phyloP scores from a whole-genome alignment of 768 basidiomycete species.

The Rhodosporidiobolus odoratus region DNA sequence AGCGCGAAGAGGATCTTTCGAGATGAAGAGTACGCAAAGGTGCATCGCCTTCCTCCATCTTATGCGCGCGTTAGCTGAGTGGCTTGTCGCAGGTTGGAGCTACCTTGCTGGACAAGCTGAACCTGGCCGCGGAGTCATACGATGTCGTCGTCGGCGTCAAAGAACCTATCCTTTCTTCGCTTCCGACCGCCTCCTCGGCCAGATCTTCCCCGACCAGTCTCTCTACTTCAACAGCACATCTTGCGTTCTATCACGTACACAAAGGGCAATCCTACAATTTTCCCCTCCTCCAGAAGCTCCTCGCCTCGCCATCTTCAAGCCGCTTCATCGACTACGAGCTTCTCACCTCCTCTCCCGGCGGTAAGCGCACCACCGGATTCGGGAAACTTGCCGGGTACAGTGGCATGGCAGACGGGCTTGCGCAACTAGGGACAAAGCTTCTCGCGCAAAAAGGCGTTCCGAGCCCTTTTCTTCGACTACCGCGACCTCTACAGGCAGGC shows the following conservation, averaged over 20 bases:
- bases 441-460: conserved; percentile 66
- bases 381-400: conserved; percentile 82
- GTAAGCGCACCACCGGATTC: conserved; percentile 78
- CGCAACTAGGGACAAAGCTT: conserved; percentile 69
- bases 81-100: conserved; percentile 65
- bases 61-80: not conserved
- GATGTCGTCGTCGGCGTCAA: conserved; percentile 84
- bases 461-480: conserved; percentile 74
- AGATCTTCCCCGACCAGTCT: not conserved
- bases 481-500: conserved; percentile 69
- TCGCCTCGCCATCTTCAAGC: conserved; percentile 30
- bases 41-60: conserved; percentile 45
- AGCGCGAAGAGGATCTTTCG: conserved; percentile 71
- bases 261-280: conserved; percentile 76
- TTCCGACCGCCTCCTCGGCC: not conserved
- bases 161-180: conserved; percentile 60
- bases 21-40: conserved; percentile 61
- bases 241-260: conserved; percentile 67
- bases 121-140: conserved; percentile 51
- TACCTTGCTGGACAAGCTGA: conserved; percentile 55
- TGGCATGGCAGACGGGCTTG: conserved; percentile 75
- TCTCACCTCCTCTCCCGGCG: conserved; percentile 55
- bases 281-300: conserved; percentile 57
- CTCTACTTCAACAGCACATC: conserved; percentile 53
- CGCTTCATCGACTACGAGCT: conserved; percentile 80